Conservation (phyloP, 345 rosid genomes). For the Schrenkiella parvula region DNA sequence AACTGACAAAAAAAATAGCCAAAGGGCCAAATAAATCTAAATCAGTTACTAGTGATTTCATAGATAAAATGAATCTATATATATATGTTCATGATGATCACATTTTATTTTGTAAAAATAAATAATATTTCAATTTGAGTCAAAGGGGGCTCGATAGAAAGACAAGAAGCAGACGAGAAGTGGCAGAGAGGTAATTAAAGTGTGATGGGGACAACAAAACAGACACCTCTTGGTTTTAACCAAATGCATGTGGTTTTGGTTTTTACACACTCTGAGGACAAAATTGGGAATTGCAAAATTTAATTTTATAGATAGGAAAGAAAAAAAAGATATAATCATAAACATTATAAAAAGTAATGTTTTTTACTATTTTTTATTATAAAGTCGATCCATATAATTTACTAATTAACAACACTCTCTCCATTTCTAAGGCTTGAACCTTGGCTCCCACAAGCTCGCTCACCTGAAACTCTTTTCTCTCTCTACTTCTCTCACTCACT, state of each 20-base stretch:
- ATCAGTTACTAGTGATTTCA: constrained; percentile 3
- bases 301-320: background rate
- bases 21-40: background rate
- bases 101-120: constrained; percentile 3
- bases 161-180: constrained; percentile 25
- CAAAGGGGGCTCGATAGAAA: background rate
- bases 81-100: background rate
- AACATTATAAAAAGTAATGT: background rate
- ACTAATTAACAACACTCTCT: constrained; percentile 5
- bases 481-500: background rate
- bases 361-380: background rate
- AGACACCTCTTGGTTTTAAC: constrained; percentile 27
- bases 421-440: constrained; percentile 5
- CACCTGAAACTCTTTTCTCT: constrained; percentile 26
- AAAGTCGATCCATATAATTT: background rate
- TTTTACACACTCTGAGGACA: constrained; percentile 11
- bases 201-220: constrained; percentile 32
- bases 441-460: constrained; percentile 24
- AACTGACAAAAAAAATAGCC: constrained; percentile 10
- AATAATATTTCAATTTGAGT: background rate
- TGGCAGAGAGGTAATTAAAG: constrained; percentile 27
- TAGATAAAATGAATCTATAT: background rate
- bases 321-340: background rate
- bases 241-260: constrained; percentile 33
- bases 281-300: constrained; percentile 20